These are phyloP conservation scores for Thalassiosira livingstoniorum DNA, from an alignment of 352 stramenopile species.

Conservation along the genomic window DNA sequence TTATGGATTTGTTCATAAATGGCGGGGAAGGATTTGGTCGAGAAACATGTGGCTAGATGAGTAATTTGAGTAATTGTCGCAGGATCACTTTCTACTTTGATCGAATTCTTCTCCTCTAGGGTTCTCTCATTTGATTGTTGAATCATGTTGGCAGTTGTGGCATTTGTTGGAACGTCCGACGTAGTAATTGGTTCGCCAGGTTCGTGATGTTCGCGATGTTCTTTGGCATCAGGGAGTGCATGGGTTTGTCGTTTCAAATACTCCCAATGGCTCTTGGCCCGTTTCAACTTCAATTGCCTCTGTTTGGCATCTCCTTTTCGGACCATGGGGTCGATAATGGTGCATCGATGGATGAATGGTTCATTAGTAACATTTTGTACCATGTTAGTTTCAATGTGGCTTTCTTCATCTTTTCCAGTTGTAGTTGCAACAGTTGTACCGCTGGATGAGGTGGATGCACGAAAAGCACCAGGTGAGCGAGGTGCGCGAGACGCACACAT, in stretches of 20 bases:
- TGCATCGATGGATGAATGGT: slow-evolving; percentile 46
- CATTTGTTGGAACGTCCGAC: not conserved
- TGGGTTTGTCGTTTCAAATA: slow-evolving; percentile 1
- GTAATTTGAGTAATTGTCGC: too few species aligned
- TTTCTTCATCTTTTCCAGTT: not conserved
- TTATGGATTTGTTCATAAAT: not conserved
- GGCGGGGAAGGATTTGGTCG: slow-evolving; percentile 35
- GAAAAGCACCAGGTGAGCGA: too few species aligned
- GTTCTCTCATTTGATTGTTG: too few species aligned
- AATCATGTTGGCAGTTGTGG: too few species aligned
- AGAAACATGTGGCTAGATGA: slow-evolving; percentile 59
- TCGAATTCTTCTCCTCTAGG: not conserved
- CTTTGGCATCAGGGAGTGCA: not conserved
- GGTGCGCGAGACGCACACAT: too few species aligned
- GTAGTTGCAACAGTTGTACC: too few species aligned
- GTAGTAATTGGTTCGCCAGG: not conserved
- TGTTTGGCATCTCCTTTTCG: slow-evolving; percentile 56
- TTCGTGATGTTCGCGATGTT: not conserved
- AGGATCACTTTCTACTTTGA: too few species aligned
- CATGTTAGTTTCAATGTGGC: slow-evolving; percentile 2
- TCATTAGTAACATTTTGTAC: not conserved
- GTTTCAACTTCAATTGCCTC: slow-evolving; percentile 19
- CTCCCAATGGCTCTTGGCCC: not conserved
- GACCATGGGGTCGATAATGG: slow-evolving; percentile 75
- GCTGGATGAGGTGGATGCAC: not conserved